Evolutionary conservation across 2,329 filamentous ascomycete genomes (phyloP).

Genomic region (Calycina herbarum): DNA sequence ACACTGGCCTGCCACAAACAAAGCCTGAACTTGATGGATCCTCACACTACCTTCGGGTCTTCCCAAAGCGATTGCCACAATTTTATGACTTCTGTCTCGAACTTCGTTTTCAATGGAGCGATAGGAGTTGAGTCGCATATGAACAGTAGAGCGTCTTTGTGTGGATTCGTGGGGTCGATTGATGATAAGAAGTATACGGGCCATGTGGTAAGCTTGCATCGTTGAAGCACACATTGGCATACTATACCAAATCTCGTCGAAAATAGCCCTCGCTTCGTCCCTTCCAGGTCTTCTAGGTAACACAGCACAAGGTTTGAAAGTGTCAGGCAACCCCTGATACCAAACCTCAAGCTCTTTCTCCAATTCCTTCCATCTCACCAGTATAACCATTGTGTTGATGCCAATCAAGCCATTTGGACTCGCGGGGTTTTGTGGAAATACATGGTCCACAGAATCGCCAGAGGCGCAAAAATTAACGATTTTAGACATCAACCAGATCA

Average conservation of each 20-base stretch:
- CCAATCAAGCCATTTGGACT: constrained; percentile 43
- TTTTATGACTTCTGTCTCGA: constrained; percentile 58
- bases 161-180: constrained; percentile 59
- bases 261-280: constrained; percentile 40
- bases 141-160: constrained; percentile 51
- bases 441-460: constrained; percentile 49
- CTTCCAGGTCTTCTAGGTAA: constrained; percentile 38
- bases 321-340: constrained; percentile 58
- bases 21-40: constrained; percentile 58
- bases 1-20: constrained; percentile 64
- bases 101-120: constrained; percentile 56
- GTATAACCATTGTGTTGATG: constrained; percentile 49
- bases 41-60: constrained; percentile 56
- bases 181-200: constrained; percentile 59
- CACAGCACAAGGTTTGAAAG: constrained; percentile 57
- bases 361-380: constrained; percentile 54
- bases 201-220: constrained; percentile 67
- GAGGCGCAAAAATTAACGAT: constrained; percentile 64
- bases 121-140: constrained; percentile 55
- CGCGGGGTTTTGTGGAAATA: constrained; percentile 37
- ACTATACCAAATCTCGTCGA: constrained; percentile 62
- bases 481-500: constrained; percentile 67
- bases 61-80: constrained; percentile 59
- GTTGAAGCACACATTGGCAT: constrained; percentile 64
- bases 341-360: constrained; percentile 58